Evolutionary conservation across 73 alveolate species (phyloP).

Genomic region (Blepharisma stoltei): DNA sequence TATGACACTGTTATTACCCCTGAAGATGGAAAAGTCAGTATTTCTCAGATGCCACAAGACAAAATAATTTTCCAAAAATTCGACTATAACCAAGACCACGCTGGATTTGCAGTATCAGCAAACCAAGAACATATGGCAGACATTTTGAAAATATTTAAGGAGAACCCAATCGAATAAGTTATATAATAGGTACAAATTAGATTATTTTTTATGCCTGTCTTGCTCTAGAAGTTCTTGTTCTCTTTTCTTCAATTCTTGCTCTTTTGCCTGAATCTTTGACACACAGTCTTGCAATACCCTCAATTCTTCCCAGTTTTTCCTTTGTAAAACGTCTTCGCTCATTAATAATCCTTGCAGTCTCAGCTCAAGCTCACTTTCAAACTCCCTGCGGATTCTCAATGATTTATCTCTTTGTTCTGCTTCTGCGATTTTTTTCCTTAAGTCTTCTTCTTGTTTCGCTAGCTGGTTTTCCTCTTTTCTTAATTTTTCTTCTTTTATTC

Average conservation of each 20-base stretch:
- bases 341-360: conserved; percentile 18
- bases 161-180: not conserved
- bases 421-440: conserved; percentile 18
- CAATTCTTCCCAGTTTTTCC: conserved; percentile 18
- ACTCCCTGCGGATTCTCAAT: conserved; percentile 1
- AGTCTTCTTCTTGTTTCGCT: not conserved
- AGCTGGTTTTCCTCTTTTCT: conserved; percentile 17
- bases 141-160: not conserved
- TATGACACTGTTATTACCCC: not conserved
- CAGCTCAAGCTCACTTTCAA: conserved; percentile 18
- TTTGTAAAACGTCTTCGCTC: conserved; percentile 24
- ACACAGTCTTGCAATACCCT: conserved; percentile 10
- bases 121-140: conserved; percentile 13
- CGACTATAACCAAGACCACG: conserved; percentile 15
- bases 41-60: not conserved
- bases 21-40: not conserved
- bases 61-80: not conserved
- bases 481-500: conserved; percentile 9
- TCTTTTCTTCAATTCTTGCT: no score
- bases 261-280: not conserved
- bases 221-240: no score
- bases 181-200: no score
- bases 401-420: conserved; percentile 18
- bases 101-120: conserved; percentile 29
- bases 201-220: no score